phyloP scores from a whole-genome alignment of 139 green algal species.

The Monoraphidium neglectum region DNA sequence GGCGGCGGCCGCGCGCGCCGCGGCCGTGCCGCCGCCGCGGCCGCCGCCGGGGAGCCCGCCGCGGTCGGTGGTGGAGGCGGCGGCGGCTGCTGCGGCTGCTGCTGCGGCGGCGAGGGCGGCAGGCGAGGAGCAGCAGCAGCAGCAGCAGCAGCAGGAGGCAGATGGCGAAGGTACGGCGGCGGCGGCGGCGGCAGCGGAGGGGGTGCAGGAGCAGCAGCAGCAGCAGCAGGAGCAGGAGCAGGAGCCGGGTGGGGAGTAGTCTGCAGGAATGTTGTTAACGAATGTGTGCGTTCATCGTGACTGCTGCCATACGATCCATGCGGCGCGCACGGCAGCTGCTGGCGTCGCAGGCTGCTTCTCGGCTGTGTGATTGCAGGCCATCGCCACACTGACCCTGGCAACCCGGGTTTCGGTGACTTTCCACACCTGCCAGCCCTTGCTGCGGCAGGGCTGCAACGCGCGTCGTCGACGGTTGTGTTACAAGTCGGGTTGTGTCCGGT shows the following conservation, averaged over 20 bases:
- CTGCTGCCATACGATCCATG: constrained; percentile 8
- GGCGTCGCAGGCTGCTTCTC: neutral
- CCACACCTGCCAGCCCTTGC: neutral
- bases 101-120: neutral
- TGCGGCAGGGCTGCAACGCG: too few species aligned
- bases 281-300: too few species aligned
- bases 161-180: neutral
- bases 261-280: too few species aligned
- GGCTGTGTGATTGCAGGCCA: too few species aligned
- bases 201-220: constrained; percentile 1
- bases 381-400: neutral
- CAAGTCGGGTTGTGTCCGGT: too few species aligned
- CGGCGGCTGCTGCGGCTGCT: neutral
- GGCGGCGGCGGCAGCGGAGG: neutral
- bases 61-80: neutral
- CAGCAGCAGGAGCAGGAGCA: neutral
- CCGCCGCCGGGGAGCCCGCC: neutral
- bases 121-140: neutral
- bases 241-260: neutral
- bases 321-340: neutral
- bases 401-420: neutral
- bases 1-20: neutral
- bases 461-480: too few species aligned
- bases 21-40: constrained; percentile 1
- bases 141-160: neutral